Base-by-base conservation (phyloP, 441 rosid species). In the Corymbia citriodora region DNA sequence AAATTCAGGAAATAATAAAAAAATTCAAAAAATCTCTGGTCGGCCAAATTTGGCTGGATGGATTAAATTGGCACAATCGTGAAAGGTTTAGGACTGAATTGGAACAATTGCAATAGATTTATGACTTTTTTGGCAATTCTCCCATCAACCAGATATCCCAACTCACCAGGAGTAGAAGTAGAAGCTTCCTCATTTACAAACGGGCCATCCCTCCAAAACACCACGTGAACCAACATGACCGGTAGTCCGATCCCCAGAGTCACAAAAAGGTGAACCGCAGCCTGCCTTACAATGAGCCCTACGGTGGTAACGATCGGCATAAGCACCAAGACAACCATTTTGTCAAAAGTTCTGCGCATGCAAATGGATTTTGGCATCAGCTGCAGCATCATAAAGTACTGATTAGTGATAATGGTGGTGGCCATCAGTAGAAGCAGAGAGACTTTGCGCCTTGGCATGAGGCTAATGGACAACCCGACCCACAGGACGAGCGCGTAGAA, bases 401-500 rank as follows among this genome's bases (percentile, higher is more conserved):
- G n/a, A 19, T 54, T 65, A 19, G 91, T n/a, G 55, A 90, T 29
- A 2, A 52, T 83, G 27, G 89, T 87, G 15, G 53, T 83, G 65
- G 63, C 88, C 4, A 90, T 40, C 91, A 87, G 86, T 53, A 90
- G 87, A 19, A 90, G 54, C 55, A 87, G 21, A 19, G 91, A 87
- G 54, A 55, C 7, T 23, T 10, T 55, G 17, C 87, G 53, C 87
- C 55, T 25, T 19, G 13, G 87, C 52, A 90, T 31, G 27, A 90
- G 89, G 89, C 89, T 87, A 49, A 87, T 90, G 87, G 87, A 87
- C 87, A 90, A 49, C 4, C 91, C 87, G 23, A n/a, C 33, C 49
- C 91, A 90, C 49, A 90, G 16, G 14, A 90, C 0, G 31, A 90
- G 70, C 55, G 10, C 8, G 18, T 87, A 90, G 87, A 90, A 72